Percentiles rank a stretch among this genome's conserved stretches.
These are phyloP conservation scores for Fusarium citri DNA, from an alignment of 2,329 filamentous ascomycete genomes.

Conservation along the genomic window DNA sequence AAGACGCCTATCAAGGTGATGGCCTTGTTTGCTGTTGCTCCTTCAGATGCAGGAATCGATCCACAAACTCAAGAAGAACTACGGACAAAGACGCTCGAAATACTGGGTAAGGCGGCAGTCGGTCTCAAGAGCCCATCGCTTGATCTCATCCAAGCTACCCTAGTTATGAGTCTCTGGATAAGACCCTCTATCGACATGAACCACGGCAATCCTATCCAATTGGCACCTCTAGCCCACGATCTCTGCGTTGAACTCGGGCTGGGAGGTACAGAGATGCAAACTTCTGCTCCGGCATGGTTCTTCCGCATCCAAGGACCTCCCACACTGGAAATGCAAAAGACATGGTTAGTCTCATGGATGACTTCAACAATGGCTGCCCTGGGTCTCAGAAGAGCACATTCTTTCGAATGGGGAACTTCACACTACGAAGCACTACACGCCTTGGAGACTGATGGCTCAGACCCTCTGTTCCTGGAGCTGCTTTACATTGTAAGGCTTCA, in stretches of 20 bases:
- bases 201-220: constrained; percentile 17
- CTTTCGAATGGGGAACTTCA: constrained; percentile 14
- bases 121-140: constrained; percentile 11
- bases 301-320: constrained; percentile 21
- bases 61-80: constrained; percentile 10
- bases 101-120: constrained; percentile 19
- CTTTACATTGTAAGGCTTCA: constrained; percentile 16
- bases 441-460: constrained; percentile 1
- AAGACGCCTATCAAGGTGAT: constrained; percentile 17
- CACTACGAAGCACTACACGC: constrained; percentile 17
- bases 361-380: constrained; percentile 20
- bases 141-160: constrained; percentile 23
- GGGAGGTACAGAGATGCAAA: constrained; percentile 15
- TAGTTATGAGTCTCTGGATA: constrained; percentile 22
- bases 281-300: constrained; percentile 23
- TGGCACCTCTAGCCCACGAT: constrained; percentile 1
- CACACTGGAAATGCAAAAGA: constrained; percentile 23
- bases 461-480: constrained; percentile 22
- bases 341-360: constrained; percentile 23
- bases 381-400: constrained; percentile 2
- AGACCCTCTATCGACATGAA: constrained; percentile 12
- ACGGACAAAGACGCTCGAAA: constrained; percentile 15
- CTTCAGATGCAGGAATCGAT: neutral
- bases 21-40: constrained; percentile 9
- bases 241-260: constrained; percentile 26